Conservation (phyloP, 176 grass and related monocot species). For the Musa beccarii region DNA sequence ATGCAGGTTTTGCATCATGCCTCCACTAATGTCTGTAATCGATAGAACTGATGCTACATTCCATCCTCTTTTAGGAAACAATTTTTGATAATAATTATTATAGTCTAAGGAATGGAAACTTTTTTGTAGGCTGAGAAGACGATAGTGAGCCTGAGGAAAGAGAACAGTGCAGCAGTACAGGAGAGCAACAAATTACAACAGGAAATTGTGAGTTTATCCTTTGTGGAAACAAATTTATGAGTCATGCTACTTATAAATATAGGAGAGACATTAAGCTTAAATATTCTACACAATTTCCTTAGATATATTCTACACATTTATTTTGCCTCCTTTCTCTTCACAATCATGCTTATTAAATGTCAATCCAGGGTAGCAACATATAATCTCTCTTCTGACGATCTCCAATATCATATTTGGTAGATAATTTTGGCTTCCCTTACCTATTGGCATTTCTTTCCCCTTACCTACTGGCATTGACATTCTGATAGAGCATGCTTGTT, state of each 20-base stretch:
- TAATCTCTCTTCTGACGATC: no score
- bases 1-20: neutral
- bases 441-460: no score
- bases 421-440: no score
- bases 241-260: neutral
- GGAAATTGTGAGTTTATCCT: conserved; percentile 58
- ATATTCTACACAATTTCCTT: neutral
- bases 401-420: no score
- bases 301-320: no score
- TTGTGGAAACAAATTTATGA: neutral
- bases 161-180: conserved; percentile 49
- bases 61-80: neutral
- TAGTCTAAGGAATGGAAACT: neutral
- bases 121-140: conserved; percentile 74
- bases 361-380: no score
- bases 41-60: neutral
- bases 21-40: no score
- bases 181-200: conserved; percentile 68
- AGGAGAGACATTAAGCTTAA: neutral
- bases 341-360: no score
- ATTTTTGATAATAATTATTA: neutral
- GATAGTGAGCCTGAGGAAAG: conserved; percentile 63
- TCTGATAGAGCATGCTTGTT: no score
- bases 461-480: no score
- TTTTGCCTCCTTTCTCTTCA: no score